Evolutionary conservation across 1,284 basidiomycete genomes (phyloP).

Genomic region (Apiotrichum mycotoxinovorans): DNA sequence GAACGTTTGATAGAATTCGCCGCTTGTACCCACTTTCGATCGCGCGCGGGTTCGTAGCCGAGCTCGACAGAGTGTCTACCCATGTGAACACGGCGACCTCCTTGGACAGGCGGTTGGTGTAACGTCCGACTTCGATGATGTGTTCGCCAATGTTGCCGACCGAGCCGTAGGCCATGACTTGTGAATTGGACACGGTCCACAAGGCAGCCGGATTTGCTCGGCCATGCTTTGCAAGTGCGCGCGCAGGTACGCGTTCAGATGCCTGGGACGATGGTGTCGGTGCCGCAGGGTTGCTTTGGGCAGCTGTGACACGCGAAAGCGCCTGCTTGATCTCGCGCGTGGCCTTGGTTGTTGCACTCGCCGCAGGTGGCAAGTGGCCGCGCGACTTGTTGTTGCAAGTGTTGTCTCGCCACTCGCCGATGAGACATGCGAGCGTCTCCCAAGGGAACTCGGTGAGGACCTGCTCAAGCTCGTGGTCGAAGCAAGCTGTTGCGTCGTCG

Average conservation of each 20-base stretch:
- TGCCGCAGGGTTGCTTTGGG: conserved; percentile 11
- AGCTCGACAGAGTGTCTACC: conserved; percentile 83
- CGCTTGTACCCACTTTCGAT: conserved; percentile 72
- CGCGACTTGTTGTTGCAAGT: conserved; percentile 49
- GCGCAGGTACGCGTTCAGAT: conserved; percentile 54
- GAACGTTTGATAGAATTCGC: background rate
- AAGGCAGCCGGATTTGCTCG: conserved; percentile 92
- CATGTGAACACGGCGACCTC: conserved; percentile 88
- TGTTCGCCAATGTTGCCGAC: conserved; percentile 88
- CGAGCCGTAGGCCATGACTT: conserved; percentile 96
- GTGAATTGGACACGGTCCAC: conserved; percentile 83
- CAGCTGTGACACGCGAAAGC: conserved; percentile 49
- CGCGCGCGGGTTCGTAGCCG: conserved; percentile 79
- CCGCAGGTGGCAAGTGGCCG: conserved; percentile 34
- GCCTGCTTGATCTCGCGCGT: conserved; percentile 52
- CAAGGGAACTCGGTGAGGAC: conserved; percentile 75
- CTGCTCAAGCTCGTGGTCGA: conserved; percentile 82
- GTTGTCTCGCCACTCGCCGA: conserved; percentile 89
- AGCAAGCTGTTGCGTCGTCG: conserved; percentile 70
- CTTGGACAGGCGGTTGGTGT: conserved; percentile 85
- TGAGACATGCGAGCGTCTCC: conserved; percentile 77
- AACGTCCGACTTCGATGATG: conserved; percentile 85
- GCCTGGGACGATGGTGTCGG: conserved; percentile 15
- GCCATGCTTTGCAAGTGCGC: conserved; percentile 87
- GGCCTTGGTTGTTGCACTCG: conserved; percentile 47